phyloP scores from a whole-genome alignment of 208 protist genomes.

The Leishmania tropica region DNA sequence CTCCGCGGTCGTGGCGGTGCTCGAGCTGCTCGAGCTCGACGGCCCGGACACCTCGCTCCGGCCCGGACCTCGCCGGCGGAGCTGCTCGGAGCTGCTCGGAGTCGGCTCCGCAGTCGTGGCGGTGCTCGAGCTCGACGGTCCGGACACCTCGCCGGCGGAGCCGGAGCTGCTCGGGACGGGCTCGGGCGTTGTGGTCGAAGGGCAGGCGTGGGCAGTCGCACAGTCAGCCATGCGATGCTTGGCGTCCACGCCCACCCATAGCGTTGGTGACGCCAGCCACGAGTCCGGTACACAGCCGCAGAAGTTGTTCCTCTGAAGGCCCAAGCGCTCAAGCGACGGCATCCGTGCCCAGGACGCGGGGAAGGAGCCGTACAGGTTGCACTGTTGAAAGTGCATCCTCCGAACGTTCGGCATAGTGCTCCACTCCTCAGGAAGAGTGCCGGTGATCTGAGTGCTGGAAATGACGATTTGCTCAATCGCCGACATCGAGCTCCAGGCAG shows the following conservation, averaged over 20 bases:
- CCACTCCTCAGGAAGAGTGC: slow-evolving; percentile 4
- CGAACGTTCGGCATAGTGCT: neutral
- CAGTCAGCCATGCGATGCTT: neutral
- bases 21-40: too few species aligned
- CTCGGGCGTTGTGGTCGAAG: neutral
- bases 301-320: neutral
- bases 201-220: neutral
- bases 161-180: neutral
- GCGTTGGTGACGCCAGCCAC: neutral
- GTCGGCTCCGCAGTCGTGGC: too few species aligned
- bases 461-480: neutral
- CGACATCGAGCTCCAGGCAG: neutral
- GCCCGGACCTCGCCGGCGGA: too few species aligned
- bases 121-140: too few species aligned
- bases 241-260: neutral
- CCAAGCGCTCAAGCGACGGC: neutral
- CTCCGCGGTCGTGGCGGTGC: too few species aligned
- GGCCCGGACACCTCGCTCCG: too few species aligned
- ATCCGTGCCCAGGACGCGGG: neutral
- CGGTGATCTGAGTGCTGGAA: neutral
- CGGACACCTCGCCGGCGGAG: too few species aligned
- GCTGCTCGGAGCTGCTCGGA: too few species aligned
- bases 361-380: neutral
- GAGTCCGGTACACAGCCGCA: neutral
- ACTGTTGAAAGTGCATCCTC: neutral